Percentiles rank a stretch among this genome's conserved stretches.
phyloP scores from a whole-genome alignment of 805 yeast genomes.

The Teunomyces funiuensis region DNA sequence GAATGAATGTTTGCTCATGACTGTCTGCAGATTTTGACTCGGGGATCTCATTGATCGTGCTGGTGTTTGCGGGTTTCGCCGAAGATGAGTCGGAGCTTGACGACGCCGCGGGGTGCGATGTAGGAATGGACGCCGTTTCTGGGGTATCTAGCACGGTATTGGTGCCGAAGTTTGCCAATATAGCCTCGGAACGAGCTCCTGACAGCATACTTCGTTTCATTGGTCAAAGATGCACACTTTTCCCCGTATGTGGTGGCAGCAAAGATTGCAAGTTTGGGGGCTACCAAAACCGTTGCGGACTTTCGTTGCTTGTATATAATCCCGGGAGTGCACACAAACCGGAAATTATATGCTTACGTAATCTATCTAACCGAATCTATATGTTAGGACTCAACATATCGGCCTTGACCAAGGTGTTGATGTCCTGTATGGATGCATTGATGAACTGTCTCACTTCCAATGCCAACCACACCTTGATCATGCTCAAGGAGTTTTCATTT shows the following conservation, averaged over 20 bases:
- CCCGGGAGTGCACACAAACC: not conserved
- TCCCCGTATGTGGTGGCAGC: not conserved
- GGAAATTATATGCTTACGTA: not conserved
- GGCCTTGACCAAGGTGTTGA: slow-evolving; percentile 43
- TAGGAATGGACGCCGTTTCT: not conserved
- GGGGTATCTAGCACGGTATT: not conserved
- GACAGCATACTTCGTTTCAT: not conserved
- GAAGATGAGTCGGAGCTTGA: not conserved
- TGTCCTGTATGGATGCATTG: slow-evolving; percentile 76
- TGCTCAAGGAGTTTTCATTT: slow-evolving; percentile 63
- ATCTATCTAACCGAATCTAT: slow-evolving; percentile 11
- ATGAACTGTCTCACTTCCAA: slow-evolving; percentile 86
- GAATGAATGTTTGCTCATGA: not conserved
- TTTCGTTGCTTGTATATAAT: not conserved
- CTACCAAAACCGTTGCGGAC: not conserved
- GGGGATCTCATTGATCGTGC: not conserved
- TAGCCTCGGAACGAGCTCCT: not conserved
- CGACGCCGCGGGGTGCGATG: not conserved
- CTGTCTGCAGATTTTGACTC: not conserved
- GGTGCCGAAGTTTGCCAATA: not conserved
- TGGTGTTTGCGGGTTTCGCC: not conserved
- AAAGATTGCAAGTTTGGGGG: not conserved
- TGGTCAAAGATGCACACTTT: not conserved
- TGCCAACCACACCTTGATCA: slow-evolving; percentile 90
- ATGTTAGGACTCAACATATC: slow-evolving; percentile 48